Evolutionary conservation across 805 yeast genomes (phyloP).

Genomic region (Cyberlindnera xishuangbannaensis): DNA sequence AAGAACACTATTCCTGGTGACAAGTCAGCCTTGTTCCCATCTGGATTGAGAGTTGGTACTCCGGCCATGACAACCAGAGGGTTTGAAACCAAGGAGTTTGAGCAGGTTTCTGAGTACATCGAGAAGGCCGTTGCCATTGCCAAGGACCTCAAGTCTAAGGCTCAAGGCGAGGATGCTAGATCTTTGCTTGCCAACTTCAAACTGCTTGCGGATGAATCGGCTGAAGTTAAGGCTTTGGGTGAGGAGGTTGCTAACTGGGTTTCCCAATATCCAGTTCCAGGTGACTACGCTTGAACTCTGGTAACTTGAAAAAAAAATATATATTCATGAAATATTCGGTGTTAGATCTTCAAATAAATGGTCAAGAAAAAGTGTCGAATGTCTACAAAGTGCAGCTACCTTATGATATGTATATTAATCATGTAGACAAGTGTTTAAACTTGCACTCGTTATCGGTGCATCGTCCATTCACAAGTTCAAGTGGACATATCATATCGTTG

Average conservation of each 20-base stretch:
- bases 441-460: slow-evolving; percentile 20
- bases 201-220: slow-evolving; percentile 56
- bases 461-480: slow-evolving; percentile 18
- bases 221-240: slow-evolving; percentile 54
- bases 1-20: slow-evolving; percentile 98
- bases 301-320: not conserved
- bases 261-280: slow-evolving; percentile 80
- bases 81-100: slow-evolving; percentile 71
- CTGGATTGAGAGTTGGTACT: slow-evolving; percentile 94
- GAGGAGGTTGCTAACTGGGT: slow-evolving; percentile 70
- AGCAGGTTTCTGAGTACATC: slow-evolving; percentile 72
- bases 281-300: slow-evolving; percentile 38
- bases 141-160: slow-evolving; percentile 50
- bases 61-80: slow-evolving; percentile 97
- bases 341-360: not conserved
- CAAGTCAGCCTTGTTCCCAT: slow-evolving; percentile 91
- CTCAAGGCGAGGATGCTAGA: slow-evolving; percentile 52
- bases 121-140: slow-evolving; percentile 74
- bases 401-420: not conserved
- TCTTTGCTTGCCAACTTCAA: slow-evolving; percentile 65
- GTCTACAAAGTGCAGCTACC: not conserved
- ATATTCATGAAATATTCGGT: not conserved
- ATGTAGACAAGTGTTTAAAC: slow-evolving; percentile 18
- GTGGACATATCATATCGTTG: slow-evolving; percentile 18
- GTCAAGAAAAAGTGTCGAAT: not conserved